These are phyloP conservation scores for Neurospora sp. DNA, from an alignment of 2,329 filamentous ascomycete species.

Conservation along the genomic window DNA sequence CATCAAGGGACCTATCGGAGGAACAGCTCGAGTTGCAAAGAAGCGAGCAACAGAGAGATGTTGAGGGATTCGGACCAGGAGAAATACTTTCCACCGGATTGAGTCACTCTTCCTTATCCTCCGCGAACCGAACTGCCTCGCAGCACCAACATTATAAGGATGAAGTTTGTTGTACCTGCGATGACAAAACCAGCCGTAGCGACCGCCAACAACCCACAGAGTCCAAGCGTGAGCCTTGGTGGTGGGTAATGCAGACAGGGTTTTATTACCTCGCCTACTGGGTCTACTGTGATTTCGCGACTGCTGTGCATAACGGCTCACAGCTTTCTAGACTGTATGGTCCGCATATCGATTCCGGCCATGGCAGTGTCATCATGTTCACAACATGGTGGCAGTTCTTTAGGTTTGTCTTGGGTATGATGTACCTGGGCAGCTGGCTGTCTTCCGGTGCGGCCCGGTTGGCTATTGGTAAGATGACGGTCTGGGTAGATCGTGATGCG, in stretches of 20 bases:
- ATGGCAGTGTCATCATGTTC: neutral
- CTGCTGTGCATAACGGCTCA: neutral
- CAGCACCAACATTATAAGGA: neutral
- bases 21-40: neutral
- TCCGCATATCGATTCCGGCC: neutral
- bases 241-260: neutral
- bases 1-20: neutral
- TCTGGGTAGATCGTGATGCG: neutral
- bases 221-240: neutral
- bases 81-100: neutral
- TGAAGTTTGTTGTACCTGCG: neutral
- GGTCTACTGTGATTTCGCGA: neutral
- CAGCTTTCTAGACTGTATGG: neutral
- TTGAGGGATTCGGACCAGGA: neutral
- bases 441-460: neutral
- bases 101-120: neutral
- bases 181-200: neutral
- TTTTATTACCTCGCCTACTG: neutral
- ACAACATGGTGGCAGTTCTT: neutral
- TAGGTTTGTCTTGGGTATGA: neutral
- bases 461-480: neutral
- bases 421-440: neutral
- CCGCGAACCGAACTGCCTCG: neutral
- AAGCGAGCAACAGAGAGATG: neutral
- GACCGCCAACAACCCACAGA: neutral